A percentile compares a stretch with the other conserved stretches of the same genome.
Conservation (phyloP, 139 green algal genomes). For the Picochlorum sp. region DNA sequence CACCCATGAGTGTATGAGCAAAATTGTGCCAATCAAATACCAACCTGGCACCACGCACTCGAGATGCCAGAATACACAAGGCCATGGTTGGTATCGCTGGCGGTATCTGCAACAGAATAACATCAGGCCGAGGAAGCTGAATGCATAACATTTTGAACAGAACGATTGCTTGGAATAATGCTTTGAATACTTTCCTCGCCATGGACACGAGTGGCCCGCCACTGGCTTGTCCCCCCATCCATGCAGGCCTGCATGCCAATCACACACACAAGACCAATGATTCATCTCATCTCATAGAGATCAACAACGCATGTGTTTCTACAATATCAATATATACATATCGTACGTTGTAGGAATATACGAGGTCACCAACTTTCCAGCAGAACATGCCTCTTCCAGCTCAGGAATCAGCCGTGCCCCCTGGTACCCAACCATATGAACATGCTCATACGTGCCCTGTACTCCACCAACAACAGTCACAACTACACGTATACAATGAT, state of each 20-base stretch:
- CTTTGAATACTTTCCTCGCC: constrained; percentile 41
- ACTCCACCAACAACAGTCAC: no score
- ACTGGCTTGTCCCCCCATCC: constrained; percentile 6
- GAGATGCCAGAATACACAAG: constrained; percentile 56
- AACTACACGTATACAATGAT: no score
- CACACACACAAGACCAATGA: neutral
- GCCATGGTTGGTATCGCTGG: constrained; percentile 80
- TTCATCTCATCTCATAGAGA: no score
- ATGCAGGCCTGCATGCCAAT: constrained; percentile 9
- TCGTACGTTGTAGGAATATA: constrained; percentile 1
- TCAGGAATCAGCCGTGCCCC: constrained; percentile 38
- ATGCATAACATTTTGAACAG: constrained; percentile 58
- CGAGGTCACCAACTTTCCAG: constrained; percentile 23
- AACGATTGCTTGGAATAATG: constrained; percentile 40
- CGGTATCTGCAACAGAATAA: constrained; percentile 78
- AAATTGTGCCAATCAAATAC: constrained; percentile 98
- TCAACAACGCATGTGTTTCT: neutral
- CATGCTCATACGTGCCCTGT: constrained; percentile 4
- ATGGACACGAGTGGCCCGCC: no score
- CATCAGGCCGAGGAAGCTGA: constrained; percentile 32
- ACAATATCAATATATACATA: neutral
- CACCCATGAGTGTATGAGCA: constrained; percentile 76
- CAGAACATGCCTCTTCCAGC: constrained; percentile 17
- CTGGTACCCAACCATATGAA: constrained; percentile 54
- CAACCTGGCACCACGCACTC: constrained; percentile 47